Base-by-base conservation (phyloP, 768 basidiomycete species). In the Pleurotus salmoneostramineus region DNA sequence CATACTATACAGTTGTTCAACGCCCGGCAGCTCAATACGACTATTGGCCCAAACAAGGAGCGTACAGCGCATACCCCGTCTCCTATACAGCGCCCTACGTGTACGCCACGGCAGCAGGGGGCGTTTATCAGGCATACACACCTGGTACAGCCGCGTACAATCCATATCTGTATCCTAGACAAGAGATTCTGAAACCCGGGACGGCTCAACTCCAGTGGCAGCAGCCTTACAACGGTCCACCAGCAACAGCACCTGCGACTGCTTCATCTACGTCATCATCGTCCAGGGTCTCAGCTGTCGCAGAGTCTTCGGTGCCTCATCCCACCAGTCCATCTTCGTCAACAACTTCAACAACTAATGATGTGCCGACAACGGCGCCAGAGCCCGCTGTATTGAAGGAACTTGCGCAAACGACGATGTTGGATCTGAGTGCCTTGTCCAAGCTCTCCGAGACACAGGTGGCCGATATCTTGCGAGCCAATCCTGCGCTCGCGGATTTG, bases 401-500 rank as follows among this genome's bases (percentile, higher is more conserved):
- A 14, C 46, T 50, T 42, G 47, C 54, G 33, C 56, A 57, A 17
- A 48, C 34, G 35, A 34, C 52, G 37, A 54, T 62, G 60, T 58
- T 65, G 31, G 66, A 71, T 49, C 61, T 74, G 4, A 62, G 67
- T 33, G 65, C 72, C 2, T 57, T 77, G 17, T 69, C 75, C 12
- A 64, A 67, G 34, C 58, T 77, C 36, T 67, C 74, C 43, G 69
- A 72, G 34, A 60, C 67, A n/a, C 74, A 77, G 59, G 68, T 78
- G 6, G 67, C 69, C 14, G 72, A 75, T 27, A 62, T 76, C 31
- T 64, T 78, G 48, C 66, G 70, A 15, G 68, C 66, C 17, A 76
- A 78, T 57, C 70, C 77, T 1, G 70, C 76, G 42, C 61, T 78
- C 49, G 67, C 73, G 36, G 70, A 74, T 33, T 68, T 74, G 27